Conservation (phyloP, 768 basidiomycete genomes). For the Phlegmacium glaucopus region DNA sequence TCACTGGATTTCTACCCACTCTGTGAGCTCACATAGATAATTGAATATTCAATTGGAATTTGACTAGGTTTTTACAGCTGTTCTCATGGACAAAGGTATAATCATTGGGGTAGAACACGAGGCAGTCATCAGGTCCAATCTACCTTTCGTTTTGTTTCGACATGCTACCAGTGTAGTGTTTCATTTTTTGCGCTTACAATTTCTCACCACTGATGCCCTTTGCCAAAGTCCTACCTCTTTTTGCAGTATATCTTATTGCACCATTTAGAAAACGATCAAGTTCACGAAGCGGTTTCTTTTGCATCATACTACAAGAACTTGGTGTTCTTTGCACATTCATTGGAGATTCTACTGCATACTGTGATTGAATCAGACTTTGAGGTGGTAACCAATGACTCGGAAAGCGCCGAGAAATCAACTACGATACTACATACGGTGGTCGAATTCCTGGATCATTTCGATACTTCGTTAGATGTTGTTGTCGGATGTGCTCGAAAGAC, state of each 20-base stretch:
- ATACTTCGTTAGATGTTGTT: constrained; percentile 86
- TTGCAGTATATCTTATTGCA: constrained; percentile 86
- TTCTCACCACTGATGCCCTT: background rate
- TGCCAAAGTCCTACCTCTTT: constrained; percentile 84
- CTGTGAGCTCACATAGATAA: constrained; percentile 47
- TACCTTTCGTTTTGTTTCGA: constrained; percentile 89
- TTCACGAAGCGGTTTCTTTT: constrained; percentile 79
- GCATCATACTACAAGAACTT: constrained; percentile 85
- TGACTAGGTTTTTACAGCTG: constrained; percentile 56
- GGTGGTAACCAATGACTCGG: constrained; percentile 27
- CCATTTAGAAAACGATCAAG: constrained; percentile 62
- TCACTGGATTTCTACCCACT: constrained; percentile 93
- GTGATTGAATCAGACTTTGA: constrained; percentile 83
- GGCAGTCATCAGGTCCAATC: constrained; percentile 63
- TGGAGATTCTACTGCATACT: constrained; percentile 92
- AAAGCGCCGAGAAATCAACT: constrained; percentile 27
- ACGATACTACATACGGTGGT: constrained; percentile 63
- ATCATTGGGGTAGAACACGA: constrained; percentile 96
- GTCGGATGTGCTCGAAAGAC: constrained; percentile 97
- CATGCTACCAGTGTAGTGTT: constrained; percentile 81
- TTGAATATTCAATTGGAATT: constrained; percentile 3
- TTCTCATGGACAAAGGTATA: constrained; percentile 98
- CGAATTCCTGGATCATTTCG: constrained; percentile 94
- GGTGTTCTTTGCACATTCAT: constrained; percentile 89
- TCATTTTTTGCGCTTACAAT: background rate